phyloP scores from a whole-genome alignment of 257 asterid species.

The Solanum virginianum region DNA sequence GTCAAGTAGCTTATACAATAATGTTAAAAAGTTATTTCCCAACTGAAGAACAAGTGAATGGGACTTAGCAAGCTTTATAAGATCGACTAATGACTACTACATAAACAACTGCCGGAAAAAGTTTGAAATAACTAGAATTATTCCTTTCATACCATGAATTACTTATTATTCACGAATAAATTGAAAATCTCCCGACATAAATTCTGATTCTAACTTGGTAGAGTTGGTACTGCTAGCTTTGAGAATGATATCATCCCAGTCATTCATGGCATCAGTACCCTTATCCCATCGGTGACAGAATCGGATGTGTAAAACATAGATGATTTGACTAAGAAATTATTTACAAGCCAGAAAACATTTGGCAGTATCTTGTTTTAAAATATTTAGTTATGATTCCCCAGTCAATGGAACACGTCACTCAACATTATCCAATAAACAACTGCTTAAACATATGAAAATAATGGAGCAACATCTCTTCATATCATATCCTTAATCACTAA shows the following conservation, averaged over 20 bases:
- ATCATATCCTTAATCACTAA: not conserved
- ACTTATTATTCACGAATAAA: not conserved
- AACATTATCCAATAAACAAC: slow-evolving; percentile 8
- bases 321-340: not conserved
- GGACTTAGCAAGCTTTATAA: not conserved
- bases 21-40: not conserved
- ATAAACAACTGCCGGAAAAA: not conserved
- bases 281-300: not conserved
- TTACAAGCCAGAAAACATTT: not conserved
- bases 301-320: not conserved
- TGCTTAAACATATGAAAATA: not conserved
- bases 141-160: not conserved
- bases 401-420: slow-evolving; percentile 16
- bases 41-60: not conserved
- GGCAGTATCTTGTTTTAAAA: not conserved
- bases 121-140: not conserved
- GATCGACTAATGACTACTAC: not conserved
- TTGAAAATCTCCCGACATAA: not conserved
- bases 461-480: not conserved
- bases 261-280: not conserved
- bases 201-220: not conserved
- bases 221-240: not conserved
- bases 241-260: not conserved
- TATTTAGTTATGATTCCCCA: slow-evolving; percentile 1
- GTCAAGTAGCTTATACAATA: not conserved